Base-by-base conservation (phyloP, 1,284 basidiomycete genomes). In the Phellopilus nigrolimitatus region DNA sequence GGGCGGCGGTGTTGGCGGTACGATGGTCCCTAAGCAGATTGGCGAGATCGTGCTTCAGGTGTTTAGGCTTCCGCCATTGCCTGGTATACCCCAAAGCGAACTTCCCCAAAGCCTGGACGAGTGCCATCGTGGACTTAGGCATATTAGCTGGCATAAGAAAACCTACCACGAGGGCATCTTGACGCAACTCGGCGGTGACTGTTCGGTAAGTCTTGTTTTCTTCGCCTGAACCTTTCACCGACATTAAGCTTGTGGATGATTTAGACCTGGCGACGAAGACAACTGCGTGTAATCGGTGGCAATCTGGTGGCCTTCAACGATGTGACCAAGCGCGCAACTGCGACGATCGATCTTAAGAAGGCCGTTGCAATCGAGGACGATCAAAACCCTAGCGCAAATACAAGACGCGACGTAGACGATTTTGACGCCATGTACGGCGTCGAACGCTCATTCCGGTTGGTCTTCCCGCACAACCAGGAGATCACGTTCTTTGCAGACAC, bases 181-280 rank as follows among this genome's bases (percentile, higher is more conserved):
- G 61, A 99, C 95, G 10, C 95, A 99, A 71, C 81, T 80, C 55
- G 95, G 95, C 3, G 95, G 94, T n/a, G 95, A 97, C 67, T 97
- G 94, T 64, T 78, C 71, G 53, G 93, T 95, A 67, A 66, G 87
- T 69, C 9, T 36, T 50, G 44, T 53, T 25, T 51, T 54, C 21
- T 2, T 10, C 38, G 43, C 36, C 25, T 10, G 28, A 22, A 31
- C 8, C 5, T 4, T n/a, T n/a, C n/a, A 19, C 17, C 7, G 37
- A 39, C 44, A 41, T n/a, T 28, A 10, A 30, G 13, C 13, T 19
- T 27, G 42, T 53, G 28, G n/a, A n/a, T n/a, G n/a, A n/a, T n/a
- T 49, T 13, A 95, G 90, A 82, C 84, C 9, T 97, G 94, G 84
- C 84, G 91, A 39, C 78, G 95, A 42, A 82, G 95, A 37, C 83